Evolutionary conservation across 257 asterid species (phyloP), one percentile per base, ranked within the genome.

Genomic region (Paulownia fortunei): DNA sequence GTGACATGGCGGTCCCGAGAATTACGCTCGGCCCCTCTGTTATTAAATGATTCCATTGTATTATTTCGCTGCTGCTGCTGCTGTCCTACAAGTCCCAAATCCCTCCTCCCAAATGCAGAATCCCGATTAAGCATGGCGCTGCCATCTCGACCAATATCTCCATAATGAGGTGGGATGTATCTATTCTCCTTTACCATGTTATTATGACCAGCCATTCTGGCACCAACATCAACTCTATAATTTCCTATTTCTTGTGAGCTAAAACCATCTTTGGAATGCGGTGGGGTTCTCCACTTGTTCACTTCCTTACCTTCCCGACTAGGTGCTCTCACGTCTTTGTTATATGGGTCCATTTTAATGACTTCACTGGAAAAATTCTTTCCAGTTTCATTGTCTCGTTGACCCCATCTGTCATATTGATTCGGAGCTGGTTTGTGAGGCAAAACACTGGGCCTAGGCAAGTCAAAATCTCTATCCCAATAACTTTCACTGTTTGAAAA

Each of bases 401-500:
- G 86, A 81, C 81, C 89, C 92, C 90, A 66, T 80, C 89, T 87
- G 11, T 83, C 91, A 59, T 78, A 83, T 76, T 85, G 94, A 82
- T 78, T 86, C 46, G 81, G 81, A 60, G 78, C 84, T 52, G 86
- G 87, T 85, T 89, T 95, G 81, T 87, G 90, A 5, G 93, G 93
- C 73, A 88, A 80, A 74, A 84, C 78, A 79, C 86, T 88, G 41
- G 91, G 80, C 81, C 94, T 86, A 13, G 93, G 96, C 84, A 93
- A 72, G 81, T 91, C 97, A 83, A 88, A 92, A 84, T 91, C 97
- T 70, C 89, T 84, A 49, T 91, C 93, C 98, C 97, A 93, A 77
- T 87, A 89, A 77, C 70, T 81, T 77, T 92, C 97, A 77, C 62
- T 78, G 82, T 86, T 93, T n/a, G 90, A 72, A 72, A 76, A 82